These are phyloP conservation scores for Thelonectria discophora DNA, from an alignment of 2,329 filamentous ascomycete species.

Conservation along the genomic window DNA sequence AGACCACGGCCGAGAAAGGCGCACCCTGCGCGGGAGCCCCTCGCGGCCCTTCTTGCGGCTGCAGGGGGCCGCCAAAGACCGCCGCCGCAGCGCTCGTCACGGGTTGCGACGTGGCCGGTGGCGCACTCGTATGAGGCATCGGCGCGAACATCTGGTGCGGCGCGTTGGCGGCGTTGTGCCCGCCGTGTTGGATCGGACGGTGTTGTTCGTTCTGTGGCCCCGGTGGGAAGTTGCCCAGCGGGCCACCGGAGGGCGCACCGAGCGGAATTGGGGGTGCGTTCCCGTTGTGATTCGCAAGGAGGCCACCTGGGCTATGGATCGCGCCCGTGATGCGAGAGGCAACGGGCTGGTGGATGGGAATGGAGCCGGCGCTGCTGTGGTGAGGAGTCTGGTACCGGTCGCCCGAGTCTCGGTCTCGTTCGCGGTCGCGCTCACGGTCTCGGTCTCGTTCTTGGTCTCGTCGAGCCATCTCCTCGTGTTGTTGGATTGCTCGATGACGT, in stretches of 20 bases:
- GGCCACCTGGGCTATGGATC: constrained; percentile 90
- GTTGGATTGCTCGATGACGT: constrained; percentile 56
- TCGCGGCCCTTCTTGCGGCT: constrained; percentile 71
- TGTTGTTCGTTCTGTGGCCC: constrained; percentile 63
- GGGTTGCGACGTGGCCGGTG: constrained; percentile 63
- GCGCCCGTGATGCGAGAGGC: constrained; percentile 81
- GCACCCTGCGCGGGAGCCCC: constrained; percentile 50
- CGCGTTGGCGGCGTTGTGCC: constrained; percentile 55
- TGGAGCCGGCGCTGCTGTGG: constrained; percentile 86
- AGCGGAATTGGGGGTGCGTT: constrained; percentile 63
- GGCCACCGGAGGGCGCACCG: constrained; percentile 59
- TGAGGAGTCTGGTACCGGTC: constrained; percentile 75
- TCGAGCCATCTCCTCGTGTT: constrained; percentile 58
- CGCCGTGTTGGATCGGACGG: constrained; percentile 61
- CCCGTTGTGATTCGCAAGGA: constrained; percentile 78
- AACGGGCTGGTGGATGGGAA: constrained; percentile 93
- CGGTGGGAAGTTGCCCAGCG: constrained; percentile 62
- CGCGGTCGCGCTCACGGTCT: constrained; percentile 65
- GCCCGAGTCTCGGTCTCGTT: constrained; percentile 70
- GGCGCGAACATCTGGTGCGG: constrained; percentile 68
- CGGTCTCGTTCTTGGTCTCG: constrained; percentile 60
- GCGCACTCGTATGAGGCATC: constrained; percentile 59
- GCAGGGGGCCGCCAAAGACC: constrained; percentile 75
- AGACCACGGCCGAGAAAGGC: constrained; percentile 59
- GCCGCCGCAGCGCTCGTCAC: constrained; percentile 68